phyloP scores from a whole-genome alignment of 352 stramenopile species.

The Blastocystis sp. region DNA sequence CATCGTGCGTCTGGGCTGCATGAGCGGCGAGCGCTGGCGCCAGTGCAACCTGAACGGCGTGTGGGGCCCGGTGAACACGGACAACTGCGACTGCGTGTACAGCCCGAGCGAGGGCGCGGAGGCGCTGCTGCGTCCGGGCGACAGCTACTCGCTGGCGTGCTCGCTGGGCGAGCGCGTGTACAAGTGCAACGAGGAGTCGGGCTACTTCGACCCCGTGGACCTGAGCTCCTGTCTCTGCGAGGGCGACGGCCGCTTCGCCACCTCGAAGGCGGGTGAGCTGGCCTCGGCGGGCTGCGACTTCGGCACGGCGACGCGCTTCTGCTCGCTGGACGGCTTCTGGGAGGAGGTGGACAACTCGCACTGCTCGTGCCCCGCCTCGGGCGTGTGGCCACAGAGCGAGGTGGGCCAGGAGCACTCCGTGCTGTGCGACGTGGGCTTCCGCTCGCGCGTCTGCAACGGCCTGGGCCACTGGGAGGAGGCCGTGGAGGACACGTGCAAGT shows the following conservation, averaged over 20 bases:
- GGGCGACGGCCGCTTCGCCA: slow-evolving; percentile 19
- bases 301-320: slow-evolving; percentile 39
- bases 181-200: slow-evolving; percentile 47
- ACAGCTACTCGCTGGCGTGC: slow-evolving; percentile 45
- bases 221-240: slow-evolving; percentile 24
- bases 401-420: not conserved
- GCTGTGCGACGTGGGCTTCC: slow-evolving; percentile 33
- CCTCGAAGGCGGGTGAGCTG: not conserved
- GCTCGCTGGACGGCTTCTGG: slow-evolving; percentile 49
- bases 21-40: slow-evolving; percentile 31
- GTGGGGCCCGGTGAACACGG: slow-evolving; percentile 45
- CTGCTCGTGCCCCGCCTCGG: slow-evolving; percentile 37
- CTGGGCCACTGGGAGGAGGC: not conserved
- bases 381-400: slow-evolving; percentile 6
- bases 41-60: slow-evolving; percentile 55
- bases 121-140: slow-evolving; percentile 15
- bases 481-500: slow-evolving; percentile 13
- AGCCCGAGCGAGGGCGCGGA: not conserved
- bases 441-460: not conserved
- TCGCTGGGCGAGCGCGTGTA: slow-evolving; percentile 46
- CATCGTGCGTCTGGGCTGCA: slow-evolving; percentile 34
- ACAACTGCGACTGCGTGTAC: slow-evolving; percentile 56
- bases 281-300: not conserved
- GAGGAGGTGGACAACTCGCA: slow-evolving; percentile 19
- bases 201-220: slow-evolving; percentile 60